Base-by-base conservation (phyloP, 2,329 filamentous ascomycete genomes). In the Talaromyces sp. region DNA sequence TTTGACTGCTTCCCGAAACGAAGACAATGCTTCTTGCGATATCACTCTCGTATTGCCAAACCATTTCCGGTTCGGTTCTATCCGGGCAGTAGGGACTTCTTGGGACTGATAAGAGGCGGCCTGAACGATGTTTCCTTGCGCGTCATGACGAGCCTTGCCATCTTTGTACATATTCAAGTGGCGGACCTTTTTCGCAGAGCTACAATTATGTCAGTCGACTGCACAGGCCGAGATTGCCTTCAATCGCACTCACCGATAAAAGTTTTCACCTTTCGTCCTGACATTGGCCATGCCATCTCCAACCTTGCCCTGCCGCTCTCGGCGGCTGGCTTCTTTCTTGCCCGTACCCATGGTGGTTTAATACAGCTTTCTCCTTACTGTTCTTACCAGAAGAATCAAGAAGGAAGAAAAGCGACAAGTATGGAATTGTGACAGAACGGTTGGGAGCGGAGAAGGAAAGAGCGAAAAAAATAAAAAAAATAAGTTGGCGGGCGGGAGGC, bases 51-150 rank as follows among this genome's bases (percentile, higher is more conserved):
- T 96, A 76, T 97, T 97, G 69, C 88, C 91, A 79, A 99, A 99
- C 94, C 94, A 99, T 79, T 95, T 95, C 70, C 94, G 85, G 78
- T 97, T 95, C 55, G 94, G 94, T 80, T 97, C 93, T 71, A 97
- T 90, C 66, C 92, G 85, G 66, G 93, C 94, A 62, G 83, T 85
- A 53, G 93, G 92, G 24, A 88, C 78, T 38, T 96, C 92, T 70
- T 86, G 83, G 62, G 88, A 92, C 79, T 97, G 92, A 77, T 86
- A 96, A 17, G 85, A 83, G 54, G 92, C 92, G 65, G 91, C 87
- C 77, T 94, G 88, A 59, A 88, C 89, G 72, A 99, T 89, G 69
- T 93, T 87, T 70, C 94, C 94, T 12, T 84, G 79, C 54, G 90
- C 87, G 72, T 97, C 95, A 65, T 91, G 85, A 75, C 89, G 85